Evolutionary conservation across 129 eudicot species (phyloP).

Genomic region (Flaveria brownii): DNA sequence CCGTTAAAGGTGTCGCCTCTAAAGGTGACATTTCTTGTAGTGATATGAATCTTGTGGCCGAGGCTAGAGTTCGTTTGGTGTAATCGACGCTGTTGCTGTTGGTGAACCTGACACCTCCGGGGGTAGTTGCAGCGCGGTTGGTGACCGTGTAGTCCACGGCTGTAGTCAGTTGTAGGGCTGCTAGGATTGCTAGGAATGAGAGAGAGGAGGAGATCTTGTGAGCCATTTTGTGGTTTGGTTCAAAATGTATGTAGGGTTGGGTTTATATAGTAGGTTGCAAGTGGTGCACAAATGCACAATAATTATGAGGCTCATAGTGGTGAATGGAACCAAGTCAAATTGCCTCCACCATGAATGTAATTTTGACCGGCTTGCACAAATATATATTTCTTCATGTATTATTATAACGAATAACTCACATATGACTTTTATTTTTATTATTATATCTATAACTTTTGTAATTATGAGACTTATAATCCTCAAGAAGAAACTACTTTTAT

Average conservation of each 20-base stretch:
- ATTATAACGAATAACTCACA: too few species aligned
- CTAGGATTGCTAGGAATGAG: conserved; percentile 31
- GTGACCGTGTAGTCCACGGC: conserved; percentile 57
- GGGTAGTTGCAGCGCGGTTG: conserved; percentile 47
- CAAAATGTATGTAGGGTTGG: not conserved
- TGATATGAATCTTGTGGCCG: conserved; percentile 50
- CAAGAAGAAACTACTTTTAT: too few species aligned
- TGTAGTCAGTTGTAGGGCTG: conserved; percentile 30
- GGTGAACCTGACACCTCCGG: conserved; percentile 55
- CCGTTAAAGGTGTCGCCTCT: too few species aligned
- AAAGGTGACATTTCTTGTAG: too few species aligned
- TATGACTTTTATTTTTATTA: too few species aligned
- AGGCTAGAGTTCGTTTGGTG: conserved; percentile 28
- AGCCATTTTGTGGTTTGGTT: conserved; percentile 25
- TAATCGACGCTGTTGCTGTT: conserved; percentile 43
- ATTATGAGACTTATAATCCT: too few species aligned
- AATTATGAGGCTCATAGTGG: not conserved
- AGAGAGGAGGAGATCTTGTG: conserved; percentile 15
- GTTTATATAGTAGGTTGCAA: conserved; percentile 22
- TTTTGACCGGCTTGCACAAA: not conserved
- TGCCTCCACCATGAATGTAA: not conserved
- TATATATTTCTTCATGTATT: too few species aligned
- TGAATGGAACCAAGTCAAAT: not conserved
- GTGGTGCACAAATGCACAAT: not conserved
- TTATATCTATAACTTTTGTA: too few species aligned